These are phyloP conservation scores for Lagenidium giganteum DNA, from an alignment of 352 stramenopile genomes.

Conservation along the genomic window DNA sequence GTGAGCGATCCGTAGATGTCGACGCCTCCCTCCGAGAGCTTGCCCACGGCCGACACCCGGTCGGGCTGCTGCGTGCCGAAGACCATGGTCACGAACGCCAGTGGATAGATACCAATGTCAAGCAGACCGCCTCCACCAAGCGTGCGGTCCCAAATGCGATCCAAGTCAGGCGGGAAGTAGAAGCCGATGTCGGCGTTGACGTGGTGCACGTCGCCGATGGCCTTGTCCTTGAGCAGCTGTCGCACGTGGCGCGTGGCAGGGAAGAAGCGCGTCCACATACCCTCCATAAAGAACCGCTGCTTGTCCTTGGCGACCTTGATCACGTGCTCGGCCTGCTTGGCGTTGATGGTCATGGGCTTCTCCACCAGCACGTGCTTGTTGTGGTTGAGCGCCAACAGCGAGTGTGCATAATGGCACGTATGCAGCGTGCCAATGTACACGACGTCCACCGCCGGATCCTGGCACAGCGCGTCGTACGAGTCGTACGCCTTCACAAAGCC, in stretches of 20 bases:
- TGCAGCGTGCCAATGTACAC: constrained; percentile 89
- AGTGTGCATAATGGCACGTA: constrained; percentile 64
- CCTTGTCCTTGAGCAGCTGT: constrained; percentile 26
- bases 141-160: constrained; percentile 26
- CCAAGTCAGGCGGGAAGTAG: constrained; percentile 19
- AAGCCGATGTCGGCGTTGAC: constrained; percentile 47
- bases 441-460: constrained; percentile 75
- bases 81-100: constrained; percentile 24
- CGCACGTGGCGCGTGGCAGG: constrained; percentile 32
- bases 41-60: constrained; percentile 40
- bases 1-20: constrained; percentile 48
- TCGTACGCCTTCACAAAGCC: constrained; percentile 58
- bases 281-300: constrained; percentile 38
- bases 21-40: constrained; percentile 41
- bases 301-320: constrained; percentile 43
- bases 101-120: constrained; percentile 31
- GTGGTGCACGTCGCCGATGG: constrained; percentile 44
- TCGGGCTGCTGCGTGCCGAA: constrained; percentile 31
- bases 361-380: constrained; percentile 88
- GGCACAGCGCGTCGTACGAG: constrained; percentile 73
- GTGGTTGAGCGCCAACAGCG: constrained; percentile 52
- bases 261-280: constrained; percentile 42
- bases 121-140: constrained; percentile 32
- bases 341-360: constrained; percentile 86
- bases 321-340: constrained; percentile 56